phyloP scores from a whole-genome alignment of 148 eudicot species.

The Vaccinium vitisidaea region DNA sequence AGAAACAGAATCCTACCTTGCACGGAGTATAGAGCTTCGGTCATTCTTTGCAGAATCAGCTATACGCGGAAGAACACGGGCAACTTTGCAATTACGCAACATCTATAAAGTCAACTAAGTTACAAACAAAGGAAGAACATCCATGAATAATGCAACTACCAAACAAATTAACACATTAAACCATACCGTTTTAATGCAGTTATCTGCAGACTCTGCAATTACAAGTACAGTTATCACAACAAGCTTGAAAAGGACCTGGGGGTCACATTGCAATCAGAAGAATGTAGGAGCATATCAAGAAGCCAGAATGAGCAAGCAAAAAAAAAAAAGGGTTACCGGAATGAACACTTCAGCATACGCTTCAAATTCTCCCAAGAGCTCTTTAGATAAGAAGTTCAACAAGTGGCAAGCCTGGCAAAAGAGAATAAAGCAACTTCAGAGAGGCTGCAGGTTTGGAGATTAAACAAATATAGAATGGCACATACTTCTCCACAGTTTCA shows the following conservation, averaged over 20 bases:
- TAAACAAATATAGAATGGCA: neutral
- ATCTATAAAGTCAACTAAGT: constrained; percentile 47
- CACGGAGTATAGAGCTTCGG: constrained; percentile 81
- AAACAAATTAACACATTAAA: neutral
- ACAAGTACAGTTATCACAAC: constrained; percentile 99
- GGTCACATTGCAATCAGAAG: constrained; percentile 33
- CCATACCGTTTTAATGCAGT: constrained; percentile 96
- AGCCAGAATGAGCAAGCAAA: constrained; percentile 9
- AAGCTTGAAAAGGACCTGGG: constrained; percentile 94
- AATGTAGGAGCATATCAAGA: constrained; percentile 19
- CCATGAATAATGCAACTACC: neutral
- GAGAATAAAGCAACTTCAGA: neutral
- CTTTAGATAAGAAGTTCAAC: constrained; percentile 84
- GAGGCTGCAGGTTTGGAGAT: neutral
- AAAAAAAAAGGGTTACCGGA: constrained; percentile 52
- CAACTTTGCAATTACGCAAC: constrained; percentile 98
- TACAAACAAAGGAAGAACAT: constrained; percentile 10
- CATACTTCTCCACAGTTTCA: neutral
- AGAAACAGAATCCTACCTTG: constrained; percentile 54
- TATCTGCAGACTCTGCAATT: constrained; percentile 97
- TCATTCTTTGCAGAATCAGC: constrained; percentile 94
- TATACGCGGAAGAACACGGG: constrained; percentile 84
- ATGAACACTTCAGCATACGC: constrained; percentile 91
- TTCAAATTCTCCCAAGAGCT: constrained; percentile 96
- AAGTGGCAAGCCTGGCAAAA: constrained; percentile 82